Conservation (phyloP, 371 early-diverging fungal genomes). For the Umbelopsis sp. region DNA sequence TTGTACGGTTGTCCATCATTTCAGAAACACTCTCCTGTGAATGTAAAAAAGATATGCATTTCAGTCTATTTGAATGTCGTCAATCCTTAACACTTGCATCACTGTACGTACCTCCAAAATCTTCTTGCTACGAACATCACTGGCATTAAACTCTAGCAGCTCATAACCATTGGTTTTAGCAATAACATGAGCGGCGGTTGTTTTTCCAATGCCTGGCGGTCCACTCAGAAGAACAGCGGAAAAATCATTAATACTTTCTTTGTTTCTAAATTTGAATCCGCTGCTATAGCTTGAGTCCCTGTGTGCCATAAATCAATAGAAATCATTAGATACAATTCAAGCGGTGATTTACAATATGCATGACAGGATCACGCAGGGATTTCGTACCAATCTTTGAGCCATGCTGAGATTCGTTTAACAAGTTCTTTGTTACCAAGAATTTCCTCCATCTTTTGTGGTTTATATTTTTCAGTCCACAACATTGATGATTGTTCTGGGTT, state of each 20-base stretch:
- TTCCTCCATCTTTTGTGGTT: constrained; percentile 82
- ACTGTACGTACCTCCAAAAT: constrained; percentile 66
- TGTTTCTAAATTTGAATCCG: constrained; percentile 14
- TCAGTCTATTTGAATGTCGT: background rate
- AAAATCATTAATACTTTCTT: constrained; percentile 29
- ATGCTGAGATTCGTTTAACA: constrained; percentile 72
- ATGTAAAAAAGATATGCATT: background rate
- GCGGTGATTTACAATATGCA: too few relatives aligned
- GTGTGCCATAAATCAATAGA: background rate
- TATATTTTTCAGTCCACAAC: constrained; percentile 98
- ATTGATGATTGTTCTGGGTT: constrained; percentile 27
- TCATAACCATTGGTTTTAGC: constrained; percentile 82
- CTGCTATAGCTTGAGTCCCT: constrained; percentile 1
- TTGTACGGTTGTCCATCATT: constrained; percentile 67
- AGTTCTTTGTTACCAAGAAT: constrained; percentile 90
- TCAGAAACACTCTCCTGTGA: constrained; percentile 33
- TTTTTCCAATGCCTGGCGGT: constrained; percentile 99
- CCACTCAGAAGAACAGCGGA: constrained; percentile 94
- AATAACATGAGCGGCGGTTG: constrained; percentile 93
- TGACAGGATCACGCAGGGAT: background rate
- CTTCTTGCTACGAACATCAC: constrained; percentile 96
- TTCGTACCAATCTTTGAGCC: constrained; percentile 76
- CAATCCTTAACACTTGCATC: background rate
- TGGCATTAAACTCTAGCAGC: constrained; percentile 98
- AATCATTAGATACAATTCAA: background rate